Conservation (phyloP, 2,329 filamentous ascomycete genomes). For the Fusarium luffae region DNA sequence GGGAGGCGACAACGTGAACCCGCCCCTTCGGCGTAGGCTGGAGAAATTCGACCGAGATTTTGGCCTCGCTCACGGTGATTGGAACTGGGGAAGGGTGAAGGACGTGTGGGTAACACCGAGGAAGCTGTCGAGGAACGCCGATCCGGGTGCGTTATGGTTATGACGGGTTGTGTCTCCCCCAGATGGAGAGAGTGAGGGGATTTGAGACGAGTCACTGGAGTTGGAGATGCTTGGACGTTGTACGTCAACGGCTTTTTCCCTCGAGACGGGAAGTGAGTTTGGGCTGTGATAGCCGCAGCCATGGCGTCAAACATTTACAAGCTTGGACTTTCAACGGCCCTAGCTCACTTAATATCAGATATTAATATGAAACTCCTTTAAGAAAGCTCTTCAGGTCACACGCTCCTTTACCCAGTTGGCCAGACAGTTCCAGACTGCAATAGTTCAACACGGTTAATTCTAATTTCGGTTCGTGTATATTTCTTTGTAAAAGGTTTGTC, state of each 20-base stretch:
- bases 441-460: slow-evolving; percentile 1
- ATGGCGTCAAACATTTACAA: background rate
- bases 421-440: background rate
- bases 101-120: slow-evolving; percentile 27
- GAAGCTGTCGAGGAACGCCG: slow-evolving; percentile 11
- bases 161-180: slow-evolving; percentile 17
- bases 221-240: slow-evolving; percentile 15
- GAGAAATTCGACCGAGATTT: slow-evolving; percentile 20
- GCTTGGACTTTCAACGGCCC: background rate
- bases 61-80: slow-evolving; percentile 7
- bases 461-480: slow-evolving; percentile 24
- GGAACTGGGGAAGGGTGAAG: slow-evolving; percentile 17
- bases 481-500: slow-evolving; percentile 4
- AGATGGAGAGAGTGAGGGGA: slow-evolving; percentile 27
- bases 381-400: slow-evolving; percentile 13
- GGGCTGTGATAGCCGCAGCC: background rate
- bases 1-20: slow-evolving; percentile 16
- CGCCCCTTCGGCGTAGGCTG: slow-evolving; percentile 8
- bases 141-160: background rate
- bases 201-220: background rate
- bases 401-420: background rate
- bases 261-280: background rate
- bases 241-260: background rate
- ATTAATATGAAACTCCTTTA: background rate
- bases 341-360: background rate